Evolutionary conservation across 2,329 filamentous ascomycete genomes (phyloP).

Genomic region (Ophiostoma angusticollis): DNA sequence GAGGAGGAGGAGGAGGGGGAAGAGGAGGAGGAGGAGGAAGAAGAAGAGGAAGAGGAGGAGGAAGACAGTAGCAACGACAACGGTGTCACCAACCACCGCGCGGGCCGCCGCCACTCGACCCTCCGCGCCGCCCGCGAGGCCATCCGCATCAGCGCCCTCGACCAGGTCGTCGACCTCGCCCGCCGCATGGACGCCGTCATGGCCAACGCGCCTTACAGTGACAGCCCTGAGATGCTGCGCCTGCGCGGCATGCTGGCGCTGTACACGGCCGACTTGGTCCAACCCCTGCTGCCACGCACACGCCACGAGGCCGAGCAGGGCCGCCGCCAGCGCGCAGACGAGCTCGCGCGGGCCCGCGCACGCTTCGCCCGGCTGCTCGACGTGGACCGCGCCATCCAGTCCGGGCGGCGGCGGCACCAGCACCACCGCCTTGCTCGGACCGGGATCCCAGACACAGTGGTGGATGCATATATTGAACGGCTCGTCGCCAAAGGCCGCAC

Average conservation of each 20-base stretch:
- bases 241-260: constrained; percentile 62
- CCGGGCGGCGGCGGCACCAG: background rate
- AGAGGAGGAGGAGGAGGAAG: background rate
- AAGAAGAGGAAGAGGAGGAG: background rate
- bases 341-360: constrained; percentile 24
- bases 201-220: constrained; percentile 55
- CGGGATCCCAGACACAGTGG: constrained; percentile 6
- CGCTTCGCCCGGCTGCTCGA: constrained; percentile 27
- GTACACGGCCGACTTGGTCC: constrained; percentile 58
- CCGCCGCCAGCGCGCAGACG: constrained; percentile 22
- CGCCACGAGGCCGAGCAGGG: constrained; percentile 20
- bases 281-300: constrained; percentile 26
- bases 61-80: constrained; percentile 12
- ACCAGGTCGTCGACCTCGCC: constrained; percentile 49
- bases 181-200: constrained; percentile 59
- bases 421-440: too few relatives aligned
- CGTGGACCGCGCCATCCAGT: constrained; percentile 11
- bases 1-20: background rate
- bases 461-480: constrained; percentile 6
- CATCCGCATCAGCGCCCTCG: constrained; percentile 39
- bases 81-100: background rate
- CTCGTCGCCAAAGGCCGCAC: background rate
- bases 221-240: constrained; percentile 52
- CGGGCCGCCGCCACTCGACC: constrained; percentile 12
- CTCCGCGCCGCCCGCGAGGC: constrained; percentile 23